Evolutionary conservation across 805 yeast genomes (phyloP).

Genomic region (Hyphopichia homilentoma): DNA sequence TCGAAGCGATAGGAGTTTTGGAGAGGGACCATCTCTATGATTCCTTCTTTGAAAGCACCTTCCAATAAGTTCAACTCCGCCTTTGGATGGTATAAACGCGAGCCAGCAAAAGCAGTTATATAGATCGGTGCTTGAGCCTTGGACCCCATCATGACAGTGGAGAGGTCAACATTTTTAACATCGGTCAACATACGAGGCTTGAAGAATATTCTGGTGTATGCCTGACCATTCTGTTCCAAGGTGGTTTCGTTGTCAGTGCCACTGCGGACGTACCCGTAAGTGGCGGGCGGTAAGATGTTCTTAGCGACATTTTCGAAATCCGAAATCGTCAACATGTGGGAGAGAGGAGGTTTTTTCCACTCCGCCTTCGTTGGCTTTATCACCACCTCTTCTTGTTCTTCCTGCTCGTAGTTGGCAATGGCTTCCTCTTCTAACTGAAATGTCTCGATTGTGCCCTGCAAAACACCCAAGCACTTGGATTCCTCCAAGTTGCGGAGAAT

Average conservation of each 20-base stretch:
- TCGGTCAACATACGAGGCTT: slow-evolving; percentile 40
- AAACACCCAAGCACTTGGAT: slow-evolving; percentile 13
- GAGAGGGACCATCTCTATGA: slow-evolving; percentile 42
- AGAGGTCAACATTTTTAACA: slow-evolving; percentile 18
- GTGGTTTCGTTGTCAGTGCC: slow-evolving; percentile 47
- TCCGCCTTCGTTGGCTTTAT: slow-evolving; percentile 10
- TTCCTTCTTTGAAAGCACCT: slow-evolving; percentile 32
- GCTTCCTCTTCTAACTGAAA: slow-evolving; percentile 1
- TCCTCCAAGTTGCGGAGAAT: slow-evolving; percentile 10
- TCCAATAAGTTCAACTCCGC: slow-evolving; percentile 36
- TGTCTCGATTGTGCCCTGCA: slow-evolving; percentile 10
- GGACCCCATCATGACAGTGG: slow-evolving; percentile 17
- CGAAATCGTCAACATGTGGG: slow-evolving; percentile 20
- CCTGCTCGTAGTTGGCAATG: slow-evolving; percentile 5
- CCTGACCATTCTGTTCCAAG: slow-evolving; percentile 34
- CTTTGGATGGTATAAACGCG: slow-evolving; percentile 33
- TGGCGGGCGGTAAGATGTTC: slow-evolving; percentile 20
- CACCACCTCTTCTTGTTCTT: slow-evolving; percentile 17
- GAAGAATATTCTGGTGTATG: slow-evolving; percentile 38
- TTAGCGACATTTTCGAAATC: slow-evolving; percentile 35
- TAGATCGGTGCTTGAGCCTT: slow-evolving; percentile 39
- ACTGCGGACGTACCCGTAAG: slow-evolving; percentile 37
- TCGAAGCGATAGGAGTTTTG: slow-evolving; percentile 30
- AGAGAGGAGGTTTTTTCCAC: slow-evolving; percentile 21
- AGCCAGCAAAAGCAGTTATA: slow-evolving; percentile 41